These are phyloP conservation scores for Fraxinus velutina DNA, from an alignment of 305 asterid species.

Conservation along the genomic window DNA sequence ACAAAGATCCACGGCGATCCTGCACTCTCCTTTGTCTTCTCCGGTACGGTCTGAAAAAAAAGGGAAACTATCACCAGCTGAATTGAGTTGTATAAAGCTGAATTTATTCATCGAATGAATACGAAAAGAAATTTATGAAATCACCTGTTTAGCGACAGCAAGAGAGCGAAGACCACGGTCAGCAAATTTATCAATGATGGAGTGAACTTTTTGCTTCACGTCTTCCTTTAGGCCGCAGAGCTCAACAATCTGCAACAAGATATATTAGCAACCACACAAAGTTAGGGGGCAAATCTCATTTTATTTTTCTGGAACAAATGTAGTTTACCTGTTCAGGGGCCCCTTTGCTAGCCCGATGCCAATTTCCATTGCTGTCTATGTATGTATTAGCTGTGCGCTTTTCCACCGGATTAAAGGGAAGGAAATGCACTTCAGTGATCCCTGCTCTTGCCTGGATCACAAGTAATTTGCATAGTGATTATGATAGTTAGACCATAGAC, in stretches of 20 bases:
- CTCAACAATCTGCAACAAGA: conserved; percentile 34
- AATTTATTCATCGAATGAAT: background rate
- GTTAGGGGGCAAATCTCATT: background rate
- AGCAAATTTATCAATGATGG: conserved; percentile 66
- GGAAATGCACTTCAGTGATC: conserved; percentile 65
- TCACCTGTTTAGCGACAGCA: conserved; percentile 65
- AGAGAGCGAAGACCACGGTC: conserved; percentile 79
- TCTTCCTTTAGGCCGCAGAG: conserved; percentile 40
- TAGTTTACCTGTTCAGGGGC: conserved; percentile 72
- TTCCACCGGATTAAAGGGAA: conserved; percentile 74
- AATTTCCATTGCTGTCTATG: conserved; percentile 51
- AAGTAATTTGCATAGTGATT: background rate
- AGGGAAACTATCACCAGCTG: background rate
- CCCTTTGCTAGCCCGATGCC: conserved; percentile 79
- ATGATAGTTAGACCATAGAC: background rate
- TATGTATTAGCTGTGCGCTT: conserved; percentile 77
- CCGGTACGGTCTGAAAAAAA: conserved; percentile 37
- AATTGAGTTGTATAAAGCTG: background rate
- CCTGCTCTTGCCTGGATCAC: conserved; percentile 63
- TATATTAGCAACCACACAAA: background rate
- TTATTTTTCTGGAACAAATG: background rate
- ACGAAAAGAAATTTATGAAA: background rate
- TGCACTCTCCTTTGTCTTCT: conserved; percentile 41
- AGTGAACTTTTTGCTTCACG: conserved; percentile 42
- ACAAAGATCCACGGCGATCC: conserved; percentile 49